phyloP scores from a whole-genome alignment of 768 basidiomycete genomes.

The Coprinopsis sp. region DNA sequence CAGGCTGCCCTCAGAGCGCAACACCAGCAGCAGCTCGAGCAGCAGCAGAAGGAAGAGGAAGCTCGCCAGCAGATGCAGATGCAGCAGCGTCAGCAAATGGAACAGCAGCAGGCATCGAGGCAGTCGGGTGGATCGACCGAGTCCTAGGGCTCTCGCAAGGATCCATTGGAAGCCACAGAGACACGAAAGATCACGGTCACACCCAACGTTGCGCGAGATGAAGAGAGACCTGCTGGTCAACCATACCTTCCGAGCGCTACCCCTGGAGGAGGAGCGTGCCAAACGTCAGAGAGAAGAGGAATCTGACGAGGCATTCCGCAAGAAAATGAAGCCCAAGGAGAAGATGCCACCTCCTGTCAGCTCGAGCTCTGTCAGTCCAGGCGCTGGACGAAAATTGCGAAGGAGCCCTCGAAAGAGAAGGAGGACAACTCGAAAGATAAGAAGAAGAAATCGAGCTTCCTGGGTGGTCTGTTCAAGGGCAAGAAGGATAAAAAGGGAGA shows the following conservation, averaged over 20 bases:
- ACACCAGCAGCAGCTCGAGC: slow-evolving; percentile 24
- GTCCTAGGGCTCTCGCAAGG: slow-evolving; percentile 30
- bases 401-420: slow-evolving; percentile 31
- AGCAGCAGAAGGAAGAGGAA: slow-evolving; percentile 24
- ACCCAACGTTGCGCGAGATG: slow-evolving; percentile 68
- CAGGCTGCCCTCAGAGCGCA: slow-evolving; percentile 23
- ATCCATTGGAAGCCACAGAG: slow-evolving; percentile 66
- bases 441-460: slow-evolving; percentile 71
- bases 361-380: slow-evolving; percentile 26
- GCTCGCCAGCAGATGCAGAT: slow-evolving; percentile 28
- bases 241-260: slow-evolving; percentile 31
- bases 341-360: slow-evolving; percentile 45
- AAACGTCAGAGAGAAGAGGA: slow-evolving; percentile 49
- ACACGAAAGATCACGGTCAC: slow-evolving; percentile 77
- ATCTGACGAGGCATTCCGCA: slow-evolving; percentile 31
- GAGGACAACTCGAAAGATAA: slow-evolving; percentile 38
- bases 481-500: slow-evolving; percentile 64
- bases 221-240: slow-evolving; percentile 20
- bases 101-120: slow-evolving; percentile 35
- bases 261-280: slow-evolving; percentile 31
- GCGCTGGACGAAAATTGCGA: slow-evolving; percentile 38
- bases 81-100: slow-evolving; percentile 29
- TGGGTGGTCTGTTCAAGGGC: slow-evolving; percentile 73
- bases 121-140: slow-evolving; percentile 46
- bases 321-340: slow-evolving; percentile 50